Conservation (phyloP, 2,329 filamentous ascomycete species). For the Fonsecaea nubica region DNA sequence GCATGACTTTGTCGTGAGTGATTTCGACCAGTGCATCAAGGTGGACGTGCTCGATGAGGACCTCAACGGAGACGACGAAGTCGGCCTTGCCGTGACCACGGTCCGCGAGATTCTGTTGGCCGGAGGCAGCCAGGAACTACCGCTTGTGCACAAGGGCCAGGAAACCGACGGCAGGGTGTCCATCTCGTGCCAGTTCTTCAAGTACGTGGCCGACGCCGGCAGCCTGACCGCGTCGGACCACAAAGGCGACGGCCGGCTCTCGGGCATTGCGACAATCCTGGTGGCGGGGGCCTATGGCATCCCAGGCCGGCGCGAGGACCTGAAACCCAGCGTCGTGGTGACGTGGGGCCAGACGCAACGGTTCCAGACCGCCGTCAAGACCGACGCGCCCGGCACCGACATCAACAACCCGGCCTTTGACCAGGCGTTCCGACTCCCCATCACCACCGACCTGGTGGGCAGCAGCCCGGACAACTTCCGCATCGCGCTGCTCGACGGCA, state of each 20-base stretch:
- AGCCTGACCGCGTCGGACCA: slow-evolving; percentile 35
- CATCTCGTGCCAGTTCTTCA: slow-evolving; percentile 33
- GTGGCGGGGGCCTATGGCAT: slow-evolving; percentile 33
- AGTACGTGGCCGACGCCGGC: slow-evolving; percentile 36
- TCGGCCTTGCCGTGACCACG: slow-evolving; percentile 30
- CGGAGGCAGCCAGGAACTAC: slow-evolving; percentile 28
- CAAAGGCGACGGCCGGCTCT: slow-evolving; percentile 36
- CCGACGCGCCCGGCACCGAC: slow-evolving; percentile 35
- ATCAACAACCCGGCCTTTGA: slow-evolving; percentile 36
- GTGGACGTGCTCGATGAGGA: slow-evolving; percentile 31
- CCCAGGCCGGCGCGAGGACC: slow-evolving; percentile 29
- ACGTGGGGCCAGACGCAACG: slow-evolving; percentile 33
- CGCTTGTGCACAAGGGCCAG: slow-evolving; percentile 28
- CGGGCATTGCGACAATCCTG: slow-evolving; percentile 34
- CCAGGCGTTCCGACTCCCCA: slow-evolving; percentile 36
- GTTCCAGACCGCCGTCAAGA: slow-evolving; percentile 36
- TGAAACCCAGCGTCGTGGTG: slow-evolving; percentile 35
- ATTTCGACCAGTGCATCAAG: slow-evolving; percentile 35
- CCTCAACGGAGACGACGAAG: slow-evolving; percentile 30
- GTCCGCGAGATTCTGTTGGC: slow-evolving; percentile 31
- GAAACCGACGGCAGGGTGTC: slow-evolving; percentile 30
- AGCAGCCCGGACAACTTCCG: slow-evolving; percentile 34
- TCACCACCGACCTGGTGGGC: slow-evolving; percentile 34
- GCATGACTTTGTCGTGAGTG: slow-evolving; percentile 36
- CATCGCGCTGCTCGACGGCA: slow-evolving; percentile 34